Evolutionary conservation across 2,329 filamentous ascomycete genomes (phyloP), one percentile per base, ranked within the genome.

Genomic region (Catunica adiposa): DNA sequence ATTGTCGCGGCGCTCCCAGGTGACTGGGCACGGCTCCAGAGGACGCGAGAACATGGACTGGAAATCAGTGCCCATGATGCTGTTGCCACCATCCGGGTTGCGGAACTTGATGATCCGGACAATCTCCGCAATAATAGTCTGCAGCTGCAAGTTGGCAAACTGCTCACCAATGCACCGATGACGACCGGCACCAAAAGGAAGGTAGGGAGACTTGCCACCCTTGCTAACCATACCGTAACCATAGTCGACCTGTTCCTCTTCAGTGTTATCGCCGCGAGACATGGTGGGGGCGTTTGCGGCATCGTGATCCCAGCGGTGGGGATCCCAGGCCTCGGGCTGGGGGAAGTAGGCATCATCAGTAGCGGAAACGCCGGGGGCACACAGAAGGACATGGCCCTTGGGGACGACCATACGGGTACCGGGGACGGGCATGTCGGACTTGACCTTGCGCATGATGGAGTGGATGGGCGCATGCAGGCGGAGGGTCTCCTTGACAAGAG

Each of bases 91-190:
- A 62, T 85, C 80, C 1, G 81, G 67, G 63, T 88, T 94, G 64
- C 76, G 75, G 67, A 95, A 79, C 72, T 87, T 90, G 73, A 95
- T 86, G 54, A 80, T 67, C 52, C 88, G 78, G 42, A 94, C 84
- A 61, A 89, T 71, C 58, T 81, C 82, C 53, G 83, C 87, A 11
- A 83, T 73, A 61, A 97, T 94, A 47, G 87, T 89, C 66, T 89
- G 84, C 60, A 97, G 74, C 71, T 97, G 90, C 57, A 94, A 76
- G 66, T 94, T 94, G 62, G 90, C 90, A 68, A 96, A 97, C 65
- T 95, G 88, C 75, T 97, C 90, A 61, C 90, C 90, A 65, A 97
- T 96, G 70, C 90, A 97, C 61, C 90, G 78, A 70, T 97, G 90
- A 62, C 90, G 77, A 44, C 90, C 90, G 29, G 89, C 90, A 58